Percentiles rank a stretch among this genome's conserved stretches.
phyloP scores from a whole-genome alignment of 768 basidiomycete genomes.

The Ramaria rubella region DNA sequence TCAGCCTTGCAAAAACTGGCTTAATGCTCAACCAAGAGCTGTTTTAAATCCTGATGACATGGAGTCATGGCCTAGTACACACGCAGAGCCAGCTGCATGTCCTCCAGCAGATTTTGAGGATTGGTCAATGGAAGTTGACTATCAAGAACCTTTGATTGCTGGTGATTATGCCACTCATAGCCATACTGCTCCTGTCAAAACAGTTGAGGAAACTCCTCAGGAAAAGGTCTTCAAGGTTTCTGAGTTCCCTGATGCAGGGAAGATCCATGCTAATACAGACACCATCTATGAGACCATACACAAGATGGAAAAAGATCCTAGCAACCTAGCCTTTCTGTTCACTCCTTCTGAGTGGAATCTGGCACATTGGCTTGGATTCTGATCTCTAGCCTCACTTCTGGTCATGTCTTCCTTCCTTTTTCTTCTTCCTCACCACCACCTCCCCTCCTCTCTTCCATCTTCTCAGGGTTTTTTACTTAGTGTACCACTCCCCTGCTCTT shows the following conservation, averaged over 20 bases:
- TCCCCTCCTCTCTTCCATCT: no score
- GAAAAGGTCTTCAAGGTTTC: background rate
- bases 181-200: background rate
- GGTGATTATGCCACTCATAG: background rate
- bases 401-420: no score
- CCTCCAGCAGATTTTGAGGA: background rate
- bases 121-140: background rate
- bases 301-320: background rate
- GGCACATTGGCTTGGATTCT: background rate
- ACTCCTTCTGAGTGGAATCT: background rate
- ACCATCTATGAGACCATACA: background rate
- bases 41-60: background rate
- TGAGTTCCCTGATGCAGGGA: background rate
- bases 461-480: no score
- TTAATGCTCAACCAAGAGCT: background rate
- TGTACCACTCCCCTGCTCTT: no score
- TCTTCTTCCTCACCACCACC: no score
- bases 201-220: background rate
- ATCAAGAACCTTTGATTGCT: background rate
- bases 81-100: background rate
- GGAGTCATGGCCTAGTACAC: background rate
- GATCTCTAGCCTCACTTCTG: background rate
- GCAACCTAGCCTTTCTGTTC: background rate
- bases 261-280: background rate
- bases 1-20: background rate